Evolutionary conservation across 1,139 yeast genomes (phyloP).

Genomic region (Saccharomycopsis crataegensis): DNA sequence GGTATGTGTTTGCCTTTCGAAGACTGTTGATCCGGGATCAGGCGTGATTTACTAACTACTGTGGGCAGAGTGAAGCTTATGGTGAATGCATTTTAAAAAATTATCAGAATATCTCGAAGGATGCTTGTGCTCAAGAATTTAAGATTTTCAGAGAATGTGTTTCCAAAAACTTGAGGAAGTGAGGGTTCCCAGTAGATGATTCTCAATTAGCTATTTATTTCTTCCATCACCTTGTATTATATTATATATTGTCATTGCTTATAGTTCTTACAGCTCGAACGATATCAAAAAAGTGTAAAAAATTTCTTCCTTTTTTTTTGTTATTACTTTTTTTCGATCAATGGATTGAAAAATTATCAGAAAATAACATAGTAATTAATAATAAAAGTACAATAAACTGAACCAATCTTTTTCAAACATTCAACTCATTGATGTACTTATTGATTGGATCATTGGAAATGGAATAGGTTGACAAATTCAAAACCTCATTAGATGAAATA

Average conservation of each 20-base stretch:
- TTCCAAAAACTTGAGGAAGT: slow-evolving; percentile 26
- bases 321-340: not conserved
- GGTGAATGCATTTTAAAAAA: slow-evolving; percentile 56
- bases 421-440: slow-evolving; percentile 29
- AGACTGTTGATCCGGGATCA: not conserved
- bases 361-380: too few relatives aligned
- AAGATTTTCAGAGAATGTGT: slow-evolving; percentile 50
- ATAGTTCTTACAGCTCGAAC: not conserved
- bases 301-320: not conserved
- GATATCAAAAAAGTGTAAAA: not conserved
- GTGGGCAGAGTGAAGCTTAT: slow-evolving; percentile 32
- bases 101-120: slow-evolving; percentile 48
- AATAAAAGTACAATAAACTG: not conserved
- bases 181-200: not conserved
- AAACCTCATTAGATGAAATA: slow-evolving; percentile 30
- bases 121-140: slow-evolving; percentile 54
- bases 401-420: not conserved
- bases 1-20: slow-evolving; percentile 10
- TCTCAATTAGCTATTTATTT: not conserved
- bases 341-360: not conserved
- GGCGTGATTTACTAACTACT: slow-evolving; percentile 10
- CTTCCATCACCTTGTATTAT: not conserved
- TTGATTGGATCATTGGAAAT: slow-evolving; percentile 42
- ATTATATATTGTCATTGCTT: not conserved
- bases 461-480: slow-evolving; percentile 33